Percentiles rank a stretch among this genome's conserved stretches.
Evolutionary conservation across 1,139 yeast species (phyloP).

Genomic region (Ogataea hybrid): DNA sequence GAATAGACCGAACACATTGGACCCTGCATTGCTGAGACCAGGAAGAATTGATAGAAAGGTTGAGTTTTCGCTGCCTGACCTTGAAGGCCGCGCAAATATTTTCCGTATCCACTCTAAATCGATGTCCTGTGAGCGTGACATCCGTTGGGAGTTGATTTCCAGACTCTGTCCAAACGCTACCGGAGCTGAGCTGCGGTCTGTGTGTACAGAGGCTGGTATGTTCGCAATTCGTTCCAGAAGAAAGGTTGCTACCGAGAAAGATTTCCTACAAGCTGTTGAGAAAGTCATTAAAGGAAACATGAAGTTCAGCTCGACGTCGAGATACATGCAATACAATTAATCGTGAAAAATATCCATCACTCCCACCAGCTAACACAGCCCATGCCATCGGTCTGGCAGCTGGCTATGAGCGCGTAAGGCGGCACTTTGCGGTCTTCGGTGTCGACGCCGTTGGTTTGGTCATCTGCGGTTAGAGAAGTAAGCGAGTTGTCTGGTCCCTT

Average conservation of each 20-base stretch:
- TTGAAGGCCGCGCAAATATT: constrained; percentile 96
- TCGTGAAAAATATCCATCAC: constrained; percentile 25
- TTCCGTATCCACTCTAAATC: constrained; percentile 96
- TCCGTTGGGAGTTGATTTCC: constrained; percentile 97
- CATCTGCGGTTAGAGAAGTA: constrained; percentile 12
- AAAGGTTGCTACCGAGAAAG: constrained; percentile 97
- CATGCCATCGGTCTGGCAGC: constrained; percentile 95
- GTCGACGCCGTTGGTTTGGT: constrained; percentile 17
- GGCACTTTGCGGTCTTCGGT: constrained; percentile 41
- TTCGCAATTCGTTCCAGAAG: constrained; percentile 97
- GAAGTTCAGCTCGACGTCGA: constrained; percentile 95
- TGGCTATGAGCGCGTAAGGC: constrained; percentile 82
- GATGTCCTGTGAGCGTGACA: constrained; percentile 96
- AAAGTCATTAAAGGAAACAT: constrained; percentile 98
- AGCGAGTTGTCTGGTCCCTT: constrained; percentile 57
- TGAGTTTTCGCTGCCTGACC: constrained; percentile 92
- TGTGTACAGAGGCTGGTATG: constrained; percentile 99
- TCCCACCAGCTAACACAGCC: constrained; percentile 98
- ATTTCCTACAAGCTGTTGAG: constrained; percentile 94
- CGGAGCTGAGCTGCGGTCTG: constrained; percentile 96
- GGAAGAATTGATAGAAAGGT: constrained; percentile 98
- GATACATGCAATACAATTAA: constrained; percentile 95
- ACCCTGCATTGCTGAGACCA: constrained; percentile 96
- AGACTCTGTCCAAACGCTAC: constrained; percentile 97
- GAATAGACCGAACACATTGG: constrained; percentile 95